These are phyloP conservation scores for Chlorencoelia australis DNA, from an alignment of 2,329 filamentous ascomycete genomes.

Conservation along the genomic window DNA sequence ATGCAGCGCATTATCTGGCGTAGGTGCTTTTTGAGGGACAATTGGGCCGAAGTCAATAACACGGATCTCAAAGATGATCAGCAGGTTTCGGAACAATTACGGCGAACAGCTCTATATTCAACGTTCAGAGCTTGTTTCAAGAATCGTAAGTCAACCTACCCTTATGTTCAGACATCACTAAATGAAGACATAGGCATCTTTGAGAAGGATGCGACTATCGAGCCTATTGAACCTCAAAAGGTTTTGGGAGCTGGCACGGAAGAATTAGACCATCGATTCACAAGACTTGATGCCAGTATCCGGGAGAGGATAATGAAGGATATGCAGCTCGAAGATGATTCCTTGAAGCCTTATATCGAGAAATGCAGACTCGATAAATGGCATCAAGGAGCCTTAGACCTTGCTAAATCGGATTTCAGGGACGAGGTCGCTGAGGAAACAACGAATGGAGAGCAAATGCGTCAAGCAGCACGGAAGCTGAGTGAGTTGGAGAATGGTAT, in stretches of 20 bases:
- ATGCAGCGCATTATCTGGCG: conserved; percentile 69
- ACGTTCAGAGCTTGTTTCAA: conserved; percentile 56
- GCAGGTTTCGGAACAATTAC: conserved; percentile 52
- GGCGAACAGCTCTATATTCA: conserved; percentile 56
- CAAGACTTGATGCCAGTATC: conserved; percentile 50
- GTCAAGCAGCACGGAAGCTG: conserved; percentile 15
- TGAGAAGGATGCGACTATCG: conserved; percentile 32
- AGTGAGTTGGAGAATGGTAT: conserved; percentile 21
- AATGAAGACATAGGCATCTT: conserved; percentile 31
- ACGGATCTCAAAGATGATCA: conserved; percentile 64
- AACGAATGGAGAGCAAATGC: conserved; percentile 16
- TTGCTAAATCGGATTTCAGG: conserved; percentile 30
- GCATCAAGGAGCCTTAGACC: conserved; percentile 36
- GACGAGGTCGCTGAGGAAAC: conserved; percentile 24
- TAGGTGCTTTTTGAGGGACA: conserved; percentile 70
- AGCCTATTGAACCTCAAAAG: conserved; percentile 41
- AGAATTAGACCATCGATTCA: conserved; percentile 50
- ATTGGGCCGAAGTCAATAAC: conserved; percentile 74
- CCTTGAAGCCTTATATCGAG: conserved; percentile 54
- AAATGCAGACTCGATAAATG: conserved; percentile 63
- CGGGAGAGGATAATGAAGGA: conserved; percentile 59
- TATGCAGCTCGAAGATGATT: conserved; percentile 61
- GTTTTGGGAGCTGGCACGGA: conserved; percentile 51
- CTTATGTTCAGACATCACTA: conserved; percentile 3
- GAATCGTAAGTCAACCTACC: conserved; percentile 43